Conservation (phyloP, 2,329 filamentous ascomycete species). For the Penicillium sp. region DNA sequence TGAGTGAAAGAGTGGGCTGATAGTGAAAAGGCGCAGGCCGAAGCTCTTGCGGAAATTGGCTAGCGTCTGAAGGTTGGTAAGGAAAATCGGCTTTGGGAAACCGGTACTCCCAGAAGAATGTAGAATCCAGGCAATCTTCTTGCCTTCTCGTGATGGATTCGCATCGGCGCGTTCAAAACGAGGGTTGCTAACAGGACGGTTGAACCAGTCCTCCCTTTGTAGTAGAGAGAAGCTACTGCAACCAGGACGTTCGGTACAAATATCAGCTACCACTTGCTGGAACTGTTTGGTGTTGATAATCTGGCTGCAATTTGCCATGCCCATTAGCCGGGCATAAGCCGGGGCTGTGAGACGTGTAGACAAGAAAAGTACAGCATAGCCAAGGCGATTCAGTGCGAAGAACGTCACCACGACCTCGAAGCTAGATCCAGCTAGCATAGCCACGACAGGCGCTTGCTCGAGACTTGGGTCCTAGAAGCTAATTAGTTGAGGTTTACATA, state of each 20-base stretch:
- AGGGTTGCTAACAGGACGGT: conserved; percentile 13
- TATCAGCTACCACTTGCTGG: conserved; percentile 17
- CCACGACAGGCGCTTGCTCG: conserved; percentile 42
- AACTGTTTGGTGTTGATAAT: conserved; percentile 25
- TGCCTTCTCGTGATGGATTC: conserved; percentile 27
- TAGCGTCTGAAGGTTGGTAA: conserved; percentile 54
- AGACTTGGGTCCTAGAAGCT: conserved; percentile 32
- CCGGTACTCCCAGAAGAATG: conserved; percentile 59
- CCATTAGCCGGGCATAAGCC: conserved; percentile 51
- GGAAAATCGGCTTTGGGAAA: conserved; percentile 62
- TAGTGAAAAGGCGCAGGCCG: conserved; percentile 51
- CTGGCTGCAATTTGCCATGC: conserved; percentile 40
- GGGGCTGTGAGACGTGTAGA: conserved; percentile 55
- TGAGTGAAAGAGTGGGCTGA: conserved; percentile 59
- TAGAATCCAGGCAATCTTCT: conserved; percentile 46
- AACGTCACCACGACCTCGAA: conserved; percentile 57
- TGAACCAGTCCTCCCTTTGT: conserved; percentile 23
- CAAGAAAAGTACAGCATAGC: conserved; percentile 56
- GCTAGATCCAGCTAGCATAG: conserved; percentile 55
- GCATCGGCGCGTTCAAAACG: conserved; percentile 18
- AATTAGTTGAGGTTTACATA: not conserved
- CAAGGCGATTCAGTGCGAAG: conserved; percentile 56
- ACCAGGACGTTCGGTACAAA: conserved; percentile 16
- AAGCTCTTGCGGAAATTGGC: conserved; percentile 49
- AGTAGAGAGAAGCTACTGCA: conserved; percentile 25